Percentiles rank a stretch among this genome's conserved stretches.
These are phyloP conservation scores for Lomentospora prolificans DNA, from an alignment of 2,329 filamentous ascomycete species.

Conservation along the genomic window DNA sequence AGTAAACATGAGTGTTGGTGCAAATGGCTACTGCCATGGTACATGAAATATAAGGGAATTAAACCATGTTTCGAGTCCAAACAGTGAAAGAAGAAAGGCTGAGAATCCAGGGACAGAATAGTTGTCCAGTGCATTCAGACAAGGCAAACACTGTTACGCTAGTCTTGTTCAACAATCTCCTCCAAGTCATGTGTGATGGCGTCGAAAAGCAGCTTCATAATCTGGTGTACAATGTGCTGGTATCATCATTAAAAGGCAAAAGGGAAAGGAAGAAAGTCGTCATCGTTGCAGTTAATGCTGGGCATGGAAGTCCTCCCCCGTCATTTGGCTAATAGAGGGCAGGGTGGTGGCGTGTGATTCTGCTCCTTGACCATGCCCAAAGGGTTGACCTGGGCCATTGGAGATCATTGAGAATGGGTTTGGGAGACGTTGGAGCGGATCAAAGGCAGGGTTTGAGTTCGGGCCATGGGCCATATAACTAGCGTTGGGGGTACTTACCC, in stretches of 20 bases:
- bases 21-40: not conserved
- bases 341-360: not conserved
- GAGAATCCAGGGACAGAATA: too few relatives aligned
- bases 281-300: not conserved
- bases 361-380: not conserved
- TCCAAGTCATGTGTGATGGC: too few relatives aligned
- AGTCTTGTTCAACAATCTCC: too few relatives aligned
- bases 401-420: not conserved
- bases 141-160: too few relatives aligned
- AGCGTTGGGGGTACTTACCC: slow-evolving; percentile 2
- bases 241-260: not conserved
- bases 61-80: not conserved
- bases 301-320: not conserved
- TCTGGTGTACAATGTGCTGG: not conserved
- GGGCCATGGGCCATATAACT: not conserved
- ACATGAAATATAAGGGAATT: not conserved
- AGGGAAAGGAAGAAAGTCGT: not conserved
- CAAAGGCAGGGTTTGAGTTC: not conserved
- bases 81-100: not conserved
- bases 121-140: too few relatives aligned
- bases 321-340: not conserved
- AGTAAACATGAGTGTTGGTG: not conserved
- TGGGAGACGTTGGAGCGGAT: not conserved
- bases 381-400: not conserved
- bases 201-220: too few relatives aligned